Evolutionary conservation across 352 stramenopile species (phyloP).

Genomic region (Phytopythium cucurbitacearum): DNA sequence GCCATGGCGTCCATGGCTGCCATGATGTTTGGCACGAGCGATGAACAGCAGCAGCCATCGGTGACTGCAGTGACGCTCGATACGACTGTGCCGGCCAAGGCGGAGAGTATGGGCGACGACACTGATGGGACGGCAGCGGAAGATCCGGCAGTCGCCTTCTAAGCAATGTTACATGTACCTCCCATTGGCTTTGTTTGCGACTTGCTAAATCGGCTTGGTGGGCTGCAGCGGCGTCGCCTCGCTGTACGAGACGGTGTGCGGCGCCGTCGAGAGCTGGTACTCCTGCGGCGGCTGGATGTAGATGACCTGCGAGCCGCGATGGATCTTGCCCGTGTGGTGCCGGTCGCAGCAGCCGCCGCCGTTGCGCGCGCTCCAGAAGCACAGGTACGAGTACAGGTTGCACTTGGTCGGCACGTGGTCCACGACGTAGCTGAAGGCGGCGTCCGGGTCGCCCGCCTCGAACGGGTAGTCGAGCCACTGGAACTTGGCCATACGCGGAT

Average conservation of each 20-base stretch:
- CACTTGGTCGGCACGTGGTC: constrained; percentile 82
- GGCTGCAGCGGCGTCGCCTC: neutral
- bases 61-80: neutral
- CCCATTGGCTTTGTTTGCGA: neutral
- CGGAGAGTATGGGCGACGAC: neutral
- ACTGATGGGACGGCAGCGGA: neutral
- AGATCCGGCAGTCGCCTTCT: constrained; percentile 19
- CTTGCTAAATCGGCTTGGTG: neutral
- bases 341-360: constrained; percentile 73
- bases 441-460: constrained; percentile 54
- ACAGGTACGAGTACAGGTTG: constrained; percentile 85
- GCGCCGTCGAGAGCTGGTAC: constrained; percentile 11
- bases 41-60: constrained; percentile 1
- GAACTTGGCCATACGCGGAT: constrained; percentile 62
- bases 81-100: neutral
- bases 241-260: neutral
- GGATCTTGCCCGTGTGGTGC: constrained; percentile 47
- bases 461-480: constrained; percentile 84
- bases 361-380: constrained; percentile 72
- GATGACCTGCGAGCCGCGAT: constrained; percentile 55
- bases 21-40: constrained; percentile 10
- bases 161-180: neutral
- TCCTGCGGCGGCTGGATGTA: constrained; percentile 32
- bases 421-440: constrained; percentile 77
- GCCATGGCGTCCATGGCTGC: constrained; percentile 7